Percentiles rank a stretch among this genome's conserved stretches.
Conservation (phyloP, 768 basidiomycete genomes). For the Leucocoprinus birnbaumii region DNA sequence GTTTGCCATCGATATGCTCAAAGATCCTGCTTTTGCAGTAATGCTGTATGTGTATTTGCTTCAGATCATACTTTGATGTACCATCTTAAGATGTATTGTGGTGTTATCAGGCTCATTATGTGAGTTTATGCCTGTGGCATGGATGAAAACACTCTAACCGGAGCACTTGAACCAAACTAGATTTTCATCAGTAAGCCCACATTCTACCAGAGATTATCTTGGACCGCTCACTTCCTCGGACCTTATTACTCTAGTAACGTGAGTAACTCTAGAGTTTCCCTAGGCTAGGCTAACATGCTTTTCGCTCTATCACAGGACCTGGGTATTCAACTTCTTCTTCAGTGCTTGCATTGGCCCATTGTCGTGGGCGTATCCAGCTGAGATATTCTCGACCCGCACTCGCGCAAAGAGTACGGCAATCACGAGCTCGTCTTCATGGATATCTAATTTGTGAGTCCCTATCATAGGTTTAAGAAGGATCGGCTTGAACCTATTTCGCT, state of each 20-base stretch:
- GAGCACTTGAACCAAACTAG: slow-evolving; percentile 18
- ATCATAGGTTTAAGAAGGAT: background rate
- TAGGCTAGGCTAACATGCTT: background rate
- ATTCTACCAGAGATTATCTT: no score
- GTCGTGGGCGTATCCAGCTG: slow-evolving; percentile 44
- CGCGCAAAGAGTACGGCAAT: slow-evolving; percentile 43
- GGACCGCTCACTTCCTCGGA: no score
- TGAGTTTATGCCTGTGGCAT: no score
- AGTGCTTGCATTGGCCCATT: slow-evolving; percentile 42
- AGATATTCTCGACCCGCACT: slow-evolving; percentile 42
- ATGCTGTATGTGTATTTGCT: slow-evolving; percentile 36
- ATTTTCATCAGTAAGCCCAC: slow-evolving; percentile 38
- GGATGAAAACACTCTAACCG: no score
- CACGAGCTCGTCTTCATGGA: slow-evolving; percentile 41
- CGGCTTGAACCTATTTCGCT: background rate
- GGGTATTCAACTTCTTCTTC: slow-evolving; percentile 48
- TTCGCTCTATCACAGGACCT: slow-evolving; percentile 26
- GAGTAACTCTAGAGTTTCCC: background rate
- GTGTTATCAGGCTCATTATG: slow-evolving; percentile 32
- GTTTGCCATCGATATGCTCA: background rate
- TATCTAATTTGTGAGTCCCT: slow-evolving; percentile 36
- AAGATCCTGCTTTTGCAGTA: slow-evolving; percentile 15
- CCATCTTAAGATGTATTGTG: background rate
- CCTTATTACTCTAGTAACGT: background rate
- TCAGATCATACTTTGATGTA: background rate